Base-by-base conservation (phyloP, 805 yeast species). In the Myxozyma neglecta region DNA sequence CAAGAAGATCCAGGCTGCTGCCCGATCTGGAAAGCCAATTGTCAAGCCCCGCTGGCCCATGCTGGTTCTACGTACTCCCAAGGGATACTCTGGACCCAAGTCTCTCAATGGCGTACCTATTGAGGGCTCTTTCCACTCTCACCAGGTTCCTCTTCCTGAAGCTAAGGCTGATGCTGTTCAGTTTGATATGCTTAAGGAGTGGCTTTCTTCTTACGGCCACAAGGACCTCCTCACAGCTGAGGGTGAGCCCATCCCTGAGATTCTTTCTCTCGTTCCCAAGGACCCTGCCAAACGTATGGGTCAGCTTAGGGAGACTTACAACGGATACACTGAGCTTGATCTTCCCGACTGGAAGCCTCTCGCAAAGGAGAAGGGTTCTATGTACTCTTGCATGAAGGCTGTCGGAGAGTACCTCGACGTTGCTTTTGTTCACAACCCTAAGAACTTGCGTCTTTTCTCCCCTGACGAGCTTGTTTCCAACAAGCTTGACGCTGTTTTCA, bases 391-490 rank as follows among this genome's bases (percentile, higher is more conserved):
- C 56, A 63, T 56, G 55, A 20, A 47, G 35, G 61, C 62, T 16
- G 64, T 64, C 8, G 69, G 67, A 24, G 60, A 60, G 29, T 64
- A 55, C 56, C 52, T 66, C 13, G 67, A 60, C 45, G 48, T 16
- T 7, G 64, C 59, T n/a, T 24, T 66, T n/a, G 59, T 43, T 24
- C 43, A 36, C 42, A 66, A 66, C 61, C 61, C 65, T 14, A 50
- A 29, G 40, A 56, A 56, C 45, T 14, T 66, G 10, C 60, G 69
- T 2, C n/a, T 66, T 42, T 66, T 66, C 47, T 60, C 65, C 2
- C 69, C 69, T n/a, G 69, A 66, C 39, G 69, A 66, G 60, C 57
- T 64, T 35, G 67, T 57, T 13, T 64, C 67, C 40, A 66, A 66
- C 61, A 66, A 66, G 57, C 64, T 66, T 24, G 69, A 64, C 56